Evolutionary conservation across 225 moss, liverwort and hornwort genomes (phyloP).

Genomic region (Straminergon stramineum): DNA sequence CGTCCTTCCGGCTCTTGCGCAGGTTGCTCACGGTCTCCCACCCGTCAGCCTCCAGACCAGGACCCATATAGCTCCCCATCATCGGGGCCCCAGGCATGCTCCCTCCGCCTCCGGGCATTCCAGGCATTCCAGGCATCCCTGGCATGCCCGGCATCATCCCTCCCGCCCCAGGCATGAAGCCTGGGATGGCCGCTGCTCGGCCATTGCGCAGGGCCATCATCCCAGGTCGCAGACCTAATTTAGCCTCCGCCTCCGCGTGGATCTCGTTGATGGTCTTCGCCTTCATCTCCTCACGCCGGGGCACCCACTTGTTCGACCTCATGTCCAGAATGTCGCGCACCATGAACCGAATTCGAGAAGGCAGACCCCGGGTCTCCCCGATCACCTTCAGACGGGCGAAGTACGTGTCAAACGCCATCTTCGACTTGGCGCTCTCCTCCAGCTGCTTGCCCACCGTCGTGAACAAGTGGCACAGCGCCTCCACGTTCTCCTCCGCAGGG

Average conservation of each 20-base stretch:
- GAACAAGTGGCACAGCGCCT: slow-evolving; percentile 79
- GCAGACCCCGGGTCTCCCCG: slow-evolving; percentile 20
- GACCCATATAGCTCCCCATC: slow-evolving; percentile 19
- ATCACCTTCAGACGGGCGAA: slow-evolving; percentile 50
- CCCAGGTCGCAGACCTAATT: slow-evolving; percentile 74
- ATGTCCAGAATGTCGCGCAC: slow-evolving; percentile 78
- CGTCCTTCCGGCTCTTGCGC: slow-evolving; percentile 54
- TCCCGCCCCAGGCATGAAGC: slow-evolving; percentile 45
- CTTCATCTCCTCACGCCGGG: slow-evolving; percentile 83
- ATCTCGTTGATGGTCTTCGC: slow-evolving; percentile 91
- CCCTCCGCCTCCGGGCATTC: background rate
- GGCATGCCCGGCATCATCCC: slow-evolving; percentile 31
- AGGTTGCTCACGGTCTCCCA: slow-evolving; percentile 38
- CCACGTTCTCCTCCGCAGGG: slow-evolving; percentile 89
- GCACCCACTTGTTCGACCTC: slow-evolving; percentile 72
- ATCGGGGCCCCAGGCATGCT: slow-evolving; percentile 9
- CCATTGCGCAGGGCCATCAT: slow-evolving; percentile 53
- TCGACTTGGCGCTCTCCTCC: slow-evolving; percentile 64
- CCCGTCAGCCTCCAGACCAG: slow-evolving; percentile 31
- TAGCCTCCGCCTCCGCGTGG: slow-evolving; percentile 80
- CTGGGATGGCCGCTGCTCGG: slow-evolving; percentile 31
- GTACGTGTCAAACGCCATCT: slow-evolving; percentile 52
- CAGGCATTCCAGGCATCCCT: background rate
- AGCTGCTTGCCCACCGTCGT: slow-evolving; percentile 78
- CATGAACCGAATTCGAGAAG: slow-evolving; percentile 83